phyloP scores from a whole-genome alignment of 257 asterid species.

The Anisodus tanguticus region DNA sequence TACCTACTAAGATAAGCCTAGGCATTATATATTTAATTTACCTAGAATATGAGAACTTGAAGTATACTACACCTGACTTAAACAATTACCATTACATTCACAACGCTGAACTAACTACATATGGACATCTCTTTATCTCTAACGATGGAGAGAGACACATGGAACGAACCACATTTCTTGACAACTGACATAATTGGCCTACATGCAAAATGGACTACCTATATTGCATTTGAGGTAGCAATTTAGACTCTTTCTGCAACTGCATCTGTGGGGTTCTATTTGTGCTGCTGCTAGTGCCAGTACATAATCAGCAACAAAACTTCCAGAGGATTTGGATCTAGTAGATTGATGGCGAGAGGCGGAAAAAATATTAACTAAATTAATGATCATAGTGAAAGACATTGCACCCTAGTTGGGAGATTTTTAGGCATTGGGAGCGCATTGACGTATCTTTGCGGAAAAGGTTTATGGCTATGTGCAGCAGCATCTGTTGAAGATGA shows the following conservation, averaged over 20 bases:
- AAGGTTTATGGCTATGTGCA: constrained; percentile 48
- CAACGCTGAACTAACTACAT: constrained; percentile 26
- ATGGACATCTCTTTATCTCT: constrained; percentile 18
- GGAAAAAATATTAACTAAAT: constrained; percentile 43
- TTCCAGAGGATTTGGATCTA: constrained; percentile 35
- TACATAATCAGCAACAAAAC: constrained; percentile 38
- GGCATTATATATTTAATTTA: constrained; percentile 28
- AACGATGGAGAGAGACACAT: constrained; percentile 5
- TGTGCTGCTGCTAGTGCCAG: constrained; percentile 48
- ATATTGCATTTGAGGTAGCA: neutral
- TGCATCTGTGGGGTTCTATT: constrained; percentile 42
- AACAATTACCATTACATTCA: constrained; percentile 16
- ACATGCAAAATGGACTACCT: constrained; percentile 14
- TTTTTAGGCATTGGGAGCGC: constrained; percentile 72
- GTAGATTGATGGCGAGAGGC: constrained; percentile 16
- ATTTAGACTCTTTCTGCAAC: constrained; percentile 36
- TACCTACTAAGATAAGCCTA: constrained; percentile 11
- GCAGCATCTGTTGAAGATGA: constrained; percentile 55
- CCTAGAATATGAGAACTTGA: constrained; percentile 21
- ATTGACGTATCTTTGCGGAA: constrained; percentile 72
- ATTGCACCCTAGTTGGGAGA: constrained; percentile 79
- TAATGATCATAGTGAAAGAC: constrained; percentile 68
- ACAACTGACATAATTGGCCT: neutral
- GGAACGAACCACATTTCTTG: constrained; percentile 20
- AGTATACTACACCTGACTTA: constrained; percentile 24